Base-by-base conservation (phyloP, 306 rosid genomes). In the Quercus dentata region DNA sequence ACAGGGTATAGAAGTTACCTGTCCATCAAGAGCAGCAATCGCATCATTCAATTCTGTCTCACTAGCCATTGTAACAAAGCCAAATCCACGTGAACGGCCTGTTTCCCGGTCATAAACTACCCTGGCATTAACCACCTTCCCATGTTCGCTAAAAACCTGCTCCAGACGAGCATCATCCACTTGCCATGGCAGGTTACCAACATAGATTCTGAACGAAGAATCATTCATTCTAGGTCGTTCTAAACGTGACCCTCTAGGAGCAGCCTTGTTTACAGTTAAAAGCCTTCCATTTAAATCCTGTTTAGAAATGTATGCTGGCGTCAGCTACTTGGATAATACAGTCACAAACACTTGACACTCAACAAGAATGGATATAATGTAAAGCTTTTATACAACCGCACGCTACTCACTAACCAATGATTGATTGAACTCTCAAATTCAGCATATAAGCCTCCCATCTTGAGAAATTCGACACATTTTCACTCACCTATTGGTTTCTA, bases 71-170 rank as follows among this genome's bases (percentile, higher is more conserved):
- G 93, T 84, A 59, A 95, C 99, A 80, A 95, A 93, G 80, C 96
- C 99, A 88, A 95, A 95, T 49, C 99, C 99, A 52, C 99, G 99
- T 6, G 99, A 95, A 59, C 99, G 92, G 76, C 98, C 96, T 6
- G 91, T 92, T 52, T 95, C 98, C 78, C 95, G 85, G 88, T 95
- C 99, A 33, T 17, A 86, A 76, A 95, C 84, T 56, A 95, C 83
- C 54, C 94, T 91, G 9, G 96, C 99, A 15, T 79, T 86, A 54
- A 83, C 87, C 62, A 95, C 94, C 71, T 88, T 81, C 65, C 99
- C 99, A 19, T 93, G 94, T 79, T 92, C 92, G 13, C 93, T 90
- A 84, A 93, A 95, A 61, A 91, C 20, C 78, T 91, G 89, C 86
- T 89, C 93, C 65, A 95, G 81, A 41, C 88, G 91, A 49, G 27